Evolutionary conservation across 306 rosid species (phyloP), one percentile per base, ranked within the genome.

Genomic region (Quercus aquifolioides): DNA sequence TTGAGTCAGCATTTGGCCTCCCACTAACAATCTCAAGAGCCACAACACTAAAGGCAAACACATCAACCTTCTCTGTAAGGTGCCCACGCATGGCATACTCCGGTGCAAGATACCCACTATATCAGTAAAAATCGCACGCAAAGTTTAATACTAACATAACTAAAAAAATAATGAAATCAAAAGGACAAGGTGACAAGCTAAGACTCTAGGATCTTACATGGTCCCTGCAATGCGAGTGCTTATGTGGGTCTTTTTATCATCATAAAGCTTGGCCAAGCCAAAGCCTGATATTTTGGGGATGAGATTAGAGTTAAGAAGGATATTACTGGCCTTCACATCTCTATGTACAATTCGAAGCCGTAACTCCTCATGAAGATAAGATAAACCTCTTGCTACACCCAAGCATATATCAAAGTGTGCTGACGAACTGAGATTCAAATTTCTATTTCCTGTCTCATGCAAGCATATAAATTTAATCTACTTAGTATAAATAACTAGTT

Each of bases 81-180:
- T 87, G 93, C 65, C 98, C 97, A 31, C 91, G 90, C 97, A 94
- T 85, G 74, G 98, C 97, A 68, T 89, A 94, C 70, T 92, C 94
- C n/a, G 94, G 97, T 72, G 94, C 96, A 85, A 92, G 94, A 82
- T 92, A 94, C 64, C 96, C 98, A 49, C 97, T 94, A 55, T 74
- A 90, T 35, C 55, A 62, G 5, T 13, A 79, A 46, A 28, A 69
- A 81, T 57, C 21, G 52, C 31, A 78, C 43, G 17, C 4, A 75
- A 6, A 56, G 14, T 54, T 81, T 70, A 10, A 62, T 68, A 64
- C 51, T 70, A 63, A 76, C 30, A 82, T 23, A 56, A 35, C 56
- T 65, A 43, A 14, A 35, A 51, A 49, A 55, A 72, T 13, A 9
- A 73, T 46, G 56, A 75, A 57, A 15, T 30, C 21, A 68, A 12